Evolutionary conservation across 768 basidiomycete species (phyloP), one percentile per base, ranked within the genome.

Genomic region (Baorangia bicolor): DNA sequence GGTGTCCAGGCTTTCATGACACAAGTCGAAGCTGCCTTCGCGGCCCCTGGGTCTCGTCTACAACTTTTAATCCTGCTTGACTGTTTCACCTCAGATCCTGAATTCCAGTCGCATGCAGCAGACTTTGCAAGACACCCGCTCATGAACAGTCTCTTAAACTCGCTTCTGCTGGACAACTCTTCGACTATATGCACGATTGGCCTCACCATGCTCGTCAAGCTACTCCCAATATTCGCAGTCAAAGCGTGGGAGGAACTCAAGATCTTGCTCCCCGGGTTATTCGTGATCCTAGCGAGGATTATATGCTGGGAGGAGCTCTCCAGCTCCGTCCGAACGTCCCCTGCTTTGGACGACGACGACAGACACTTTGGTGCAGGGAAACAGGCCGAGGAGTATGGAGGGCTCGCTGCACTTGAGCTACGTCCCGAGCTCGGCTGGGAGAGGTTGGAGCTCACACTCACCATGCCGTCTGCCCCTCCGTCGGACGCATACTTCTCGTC

Each of bases 161-260:
- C 87, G 4, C 76, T 93, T 25, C 72, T 86, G 28, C 73, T 92
- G 59, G 92, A 94, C 65, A 84, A 82, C 49, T 92, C 90, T 38
- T 83, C 88, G 12, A 90, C 87, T 0, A 74, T 81, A 27, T 87
- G 85, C 61, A 83, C 82, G 3, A 78, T 87, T 48, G 84, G 79
- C 5, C 73, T 92, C 48, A 82, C 80, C 2, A 74, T 87, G 14
- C 65, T 92, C 21, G 81, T 84, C 52, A 91, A 89, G 67, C 68
- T 89, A 10, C 75, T 94, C n/a, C 90, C 90, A 27, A 78, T 85
- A 38, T 77, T 92, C 53, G 90, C 90, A 6, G 81, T 87, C 2
- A 75, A 83, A 54, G 82, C 87, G 11, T 79, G 74, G 42, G 71
- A 79, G 11, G 72, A 76, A 8, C 75, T 94, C 53, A 85, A 82